These are phyloP conservation scores for Basipetospora sp. DNA, from an alignment of 2,329 filamentous ascomycete species.

Conservation along the genomic window DNA sequence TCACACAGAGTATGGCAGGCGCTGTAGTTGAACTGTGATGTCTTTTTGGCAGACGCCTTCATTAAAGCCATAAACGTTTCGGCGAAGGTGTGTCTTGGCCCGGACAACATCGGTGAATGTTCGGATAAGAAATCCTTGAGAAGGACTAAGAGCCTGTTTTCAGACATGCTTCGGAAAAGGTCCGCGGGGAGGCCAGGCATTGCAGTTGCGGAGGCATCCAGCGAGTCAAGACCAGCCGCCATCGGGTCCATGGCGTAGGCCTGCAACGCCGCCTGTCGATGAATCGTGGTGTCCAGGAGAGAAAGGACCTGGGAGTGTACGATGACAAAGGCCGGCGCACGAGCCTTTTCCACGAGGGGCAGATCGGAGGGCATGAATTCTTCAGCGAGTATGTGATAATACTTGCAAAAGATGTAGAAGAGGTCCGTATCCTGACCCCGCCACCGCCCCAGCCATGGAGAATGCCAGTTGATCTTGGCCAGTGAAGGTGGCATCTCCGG, in stretches of 20 bases:
- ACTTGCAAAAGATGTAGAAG: slow-evolving; percentile 82
- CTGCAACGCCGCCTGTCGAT: slow-evolving; percentile 50
- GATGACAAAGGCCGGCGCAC: slow-evolving; percentile 63
- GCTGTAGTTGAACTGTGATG: slow-evolving; percentile 66
- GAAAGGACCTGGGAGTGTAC: slow-evolving; percentile 71
- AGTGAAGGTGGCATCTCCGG: slow-evolving; percentile 52
- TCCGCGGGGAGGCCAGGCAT: slow-evolving; percentile 52
- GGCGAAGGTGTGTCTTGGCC: slow-evolving; percentile 54
- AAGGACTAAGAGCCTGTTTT: slow-evolving; percentile 71
- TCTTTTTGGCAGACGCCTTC: slow-evolving; percentile 58
- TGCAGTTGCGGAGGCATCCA: slow-evolving; percentile 53
- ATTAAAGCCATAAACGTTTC: slow-evolving; percentile 59
- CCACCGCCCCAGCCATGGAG: slow-evolving; percentile 75
- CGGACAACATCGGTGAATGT: slow-evolving; percentile 21
- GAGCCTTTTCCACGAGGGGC: slow-evolving; percentile 38
- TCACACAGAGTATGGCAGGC: slow-evolving; percentile 85
- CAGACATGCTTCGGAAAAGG: slow-evolving; percentile 66
- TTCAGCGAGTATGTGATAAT: slow-evolving; percentile 65
- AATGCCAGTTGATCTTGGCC: slow-evolving; percentile 66
- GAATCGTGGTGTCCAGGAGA: slow-evolving; percentile 69
- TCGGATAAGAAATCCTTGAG: slow-evolving; percentile 62
- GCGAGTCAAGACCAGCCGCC: slow-evolving; percentile 30
- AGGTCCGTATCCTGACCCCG: slow-evolving; percentile 75
- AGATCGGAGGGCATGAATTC: slow-evolving; percentile 50
- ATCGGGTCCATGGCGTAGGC: slow-evolving; percentile 26